Conservation (phyloP, 352 stramenopile species). For the Pythium scleroteichum region DNA sequence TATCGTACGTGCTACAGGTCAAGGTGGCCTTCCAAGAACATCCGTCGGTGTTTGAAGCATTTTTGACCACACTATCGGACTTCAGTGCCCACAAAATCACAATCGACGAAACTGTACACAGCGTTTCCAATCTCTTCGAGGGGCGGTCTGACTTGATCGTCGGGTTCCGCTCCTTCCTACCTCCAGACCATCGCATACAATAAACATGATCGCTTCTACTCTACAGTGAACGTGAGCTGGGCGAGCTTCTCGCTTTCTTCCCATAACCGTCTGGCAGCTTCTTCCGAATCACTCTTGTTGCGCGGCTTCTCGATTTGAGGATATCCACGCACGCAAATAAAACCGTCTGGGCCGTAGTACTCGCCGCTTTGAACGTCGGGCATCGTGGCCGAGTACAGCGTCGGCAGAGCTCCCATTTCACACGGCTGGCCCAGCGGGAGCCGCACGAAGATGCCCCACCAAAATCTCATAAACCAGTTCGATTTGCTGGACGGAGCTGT, state of each 20-base stretch:
- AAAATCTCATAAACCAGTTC: conserved; percentile 31
- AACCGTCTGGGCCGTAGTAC: conserved; percentile 19
- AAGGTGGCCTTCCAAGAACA: too few relatives aligned
- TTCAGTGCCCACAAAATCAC: too few relatives aligned
- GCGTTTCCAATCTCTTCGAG: too few relatives aligned
- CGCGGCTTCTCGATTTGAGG: conserved; percentile 10
- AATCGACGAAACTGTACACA: too few relatives aligned
- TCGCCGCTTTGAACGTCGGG: conserved; percentile 27
- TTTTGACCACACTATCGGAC: too few relatives aligned
- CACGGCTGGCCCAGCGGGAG: conserved; percentile 31
- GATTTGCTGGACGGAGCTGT: conserved; percentile 13
- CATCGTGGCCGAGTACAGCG: conserved; percentile 41
- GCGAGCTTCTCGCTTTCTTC: conserved; percentile 37
- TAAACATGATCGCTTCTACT: conserved; percentile 1
- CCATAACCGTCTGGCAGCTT: conserved; percentile 37
- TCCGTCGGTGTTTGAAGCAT: too few relatives aligned
- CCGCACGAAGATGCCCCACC: conserved; percentile 18
- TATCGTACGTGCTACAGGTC: too few relatives aligned
- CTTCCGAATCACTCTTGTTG: conserved; percentile 30
- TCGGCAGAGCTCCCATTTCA: conserved; percentile 41
- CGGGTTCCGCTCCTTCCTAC: conserved; percentile 1
- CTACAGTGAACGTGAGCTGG: conserved; percentile 8
- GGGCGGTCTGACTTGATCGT: neutral
- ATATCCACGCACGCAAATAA: conserved; percentile 13
- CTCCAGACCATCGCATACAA: neutral